Evolutionary conservation across 768 basidiomycete genomes (phyloP), one percentile per base, ranked within the genome.

Genomic region (Phylloporus sp.): DNA sequence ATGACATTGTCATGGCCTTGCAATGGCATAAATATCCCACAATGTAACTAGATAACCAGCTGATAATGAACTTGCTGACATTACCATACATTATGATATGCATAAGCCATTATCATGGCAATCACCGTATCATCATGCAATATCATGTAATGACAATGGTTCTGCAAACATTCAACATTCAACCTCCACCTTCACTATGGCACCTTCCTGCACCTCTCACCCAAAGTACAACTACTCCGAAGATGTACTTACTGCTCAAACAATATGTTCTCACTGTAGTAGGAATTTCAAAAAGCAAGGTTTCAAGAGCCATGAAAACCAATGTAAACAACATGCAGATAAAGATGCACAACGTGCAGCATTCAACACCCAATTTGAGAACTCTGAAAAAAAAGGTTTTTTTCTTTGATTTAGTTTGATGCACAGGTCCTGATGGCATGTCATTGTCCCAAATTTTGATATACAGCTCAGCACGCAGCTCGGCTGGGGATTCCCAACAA

Each of bases 221-320:
- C 11, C 2, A 16, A 27, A 38, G 24, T 48, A 48, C 35, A 43
- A 49, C 13, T 49, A 49, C 20, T 49, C 48, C 22, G 20, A 43
- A 11, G 31, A 20, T 4, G 32, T 29, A 23, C 41, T 42, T 4
- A 43, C 3, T 3, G 16, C n/a, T n/a, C n/a, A 49, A 49, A 43
- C 27, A 27, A 3, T 15, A 15, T 49, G 48, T 27, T 26, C 48
- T 12, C 20, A 18, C 10, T 49, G 39, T 24, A 28, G 36, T 5
- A 41, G 39, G 20, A 15, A 11, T 6, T 49, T 41, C 39, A 49
- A 42, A 18, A 18, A 9, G 22, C 28, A 34, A 24, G 48, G 48
- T 2, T 43, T 49, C 39, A 49, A 49, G n/a, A 49, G 27, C 20
- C 48, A 49, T 34, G 48, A 49, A 34, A 13, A 20, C 18, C 41